Base-by-base conservation (phyloP, 2,329 filamentous ascomycete genomes). In the Penicillium sp. region DNA sequence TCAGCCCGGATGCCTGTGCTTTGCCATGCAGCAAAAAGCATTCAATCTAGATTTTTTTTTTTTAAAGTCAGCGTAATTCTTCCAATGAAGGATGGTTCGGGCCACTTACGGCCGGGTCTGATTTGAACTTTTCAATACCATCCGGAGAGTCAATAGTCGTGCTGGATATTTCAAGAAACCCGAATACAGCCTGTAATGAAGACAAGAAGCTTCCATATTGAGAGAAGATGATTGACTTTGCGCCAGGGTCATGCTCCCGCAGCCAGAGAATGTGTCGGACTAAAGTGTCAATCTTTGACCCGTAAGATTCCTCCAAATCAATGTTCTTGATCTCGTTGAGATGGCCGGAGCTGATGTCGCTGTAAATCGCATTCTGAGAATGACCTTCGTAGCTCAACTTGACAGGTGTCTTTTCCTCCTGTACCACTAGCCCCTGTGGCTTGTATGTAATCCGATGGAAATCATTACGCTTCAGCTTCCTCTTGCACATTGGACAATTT, bases 141-240 rank as follows among this genome's bases (percentile, higher is more conserved):
- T 84, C 76, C 13, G 81, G 78, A 14, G 83, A 82, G 55, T 89
- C 85, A 54, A 97, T 88, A 4, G 85, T 86, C 9, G 86, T 84
- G 65, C 82, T 87, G 1, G 87, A 86, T 60, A 99, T 93, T 47
- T 85, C 83, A 72, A 90, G 90, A 4, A 82, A 80, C 2, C 72
- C 69, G 49, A 97, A 87, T 0, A 92, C 93, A 10, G 79, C 80
- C 9, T 81, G 81, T 0, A 97, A 79, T 7, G 96, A 85, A 1
- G 82, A 78, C 1, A 97, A 79, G 64, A 97, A 97, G 52, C 90
- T 88, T 53, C 84, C 84, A 72, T 91, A 94, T 74, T 97, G 93
- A 1, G 90, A 95, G 72, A 96, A 99, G n/a, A 97, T 82, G 69
- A 99, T 89, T 0, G 90, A 89, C 70, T 97, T 97, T 10, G 91